A percentile compares a stretch with the other conserved stretches of the same genome.
Evolutionary conservation across 169 alveolate species (phyloP).

Genomic region (Babesia bigemina): DNA sequence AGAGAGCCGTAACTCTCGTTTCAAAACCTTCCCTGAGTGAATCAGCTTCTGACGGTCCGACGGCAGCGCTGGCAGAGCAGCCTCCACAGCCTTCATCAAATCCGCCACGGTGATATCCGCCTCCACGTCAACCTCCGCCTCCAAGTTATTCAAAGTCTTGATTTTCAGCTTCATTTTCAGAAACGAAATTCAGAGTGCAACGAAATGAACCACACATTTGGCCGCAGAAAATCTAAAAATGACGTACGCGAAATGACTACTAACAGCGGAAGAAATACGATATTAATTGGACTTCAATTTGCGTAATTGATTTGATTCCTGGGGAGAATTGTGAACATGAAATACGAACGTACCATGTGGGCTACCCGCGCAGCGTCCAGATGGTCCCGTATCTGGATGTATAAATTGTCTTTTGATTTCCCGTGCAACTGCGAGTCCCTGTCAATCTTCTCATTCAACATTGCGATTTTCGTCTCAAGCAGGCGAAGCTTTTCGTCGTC

Average conservation of each 20-base stretch:
- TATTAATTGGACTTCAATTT: slow-evolving; percentile 4
- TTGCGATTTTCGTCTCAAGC: slow-evolving; percentile 77
- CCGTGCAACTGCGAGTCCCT: slow-evolving; percentile 71
- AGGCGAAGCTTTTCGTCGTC: slow-evolving; percentile 80
- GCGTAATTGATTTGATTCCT: slow-evolving; percentile 28
- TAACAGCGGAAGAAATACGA: too few relatives aligned
- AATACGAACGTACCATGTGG: slow-evolving; percentile 59
- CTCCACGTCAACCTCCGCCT: slow-evolving; percentile 81
- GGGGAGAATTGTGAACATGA: not conserved
- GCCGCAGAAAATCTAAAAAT: not conserved
- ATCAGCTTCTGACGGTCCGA: slow-evolving; percentile 80
- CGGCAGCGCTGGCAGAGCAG: slow-evolving; percentile 70
- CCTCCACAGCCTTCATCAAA: slow-evolving; percentile 76
- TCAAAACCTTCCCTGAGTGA: slow-evolving; percentile 83
- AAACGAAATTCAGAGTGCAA: not conserved
- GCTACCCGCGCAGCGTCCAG: slow-evolving; percentile 85
- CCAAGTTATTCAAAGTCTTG: slow-evolving; percentile 81
- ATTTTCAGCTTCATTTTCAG: slow-evolving; percentile 76
- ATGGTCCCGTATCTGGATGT: slow-evolving; percentile 81
- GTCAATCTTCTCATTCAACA: slow-evolving; percentile 79
- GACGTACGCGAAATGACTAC: not conserved
- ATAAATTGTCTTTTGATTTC: slow-evolving; percentile 73
- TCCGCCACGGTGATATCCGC: slow-evolving; percentile 69
- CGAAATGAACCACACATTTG: not conserved
- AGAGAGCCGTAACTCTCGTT: slow-evolving; percentile 62